Conservation (phyloP, 2,329 filamentous ascomycete species). For the Trichoderma brevicompactum region DNA sequence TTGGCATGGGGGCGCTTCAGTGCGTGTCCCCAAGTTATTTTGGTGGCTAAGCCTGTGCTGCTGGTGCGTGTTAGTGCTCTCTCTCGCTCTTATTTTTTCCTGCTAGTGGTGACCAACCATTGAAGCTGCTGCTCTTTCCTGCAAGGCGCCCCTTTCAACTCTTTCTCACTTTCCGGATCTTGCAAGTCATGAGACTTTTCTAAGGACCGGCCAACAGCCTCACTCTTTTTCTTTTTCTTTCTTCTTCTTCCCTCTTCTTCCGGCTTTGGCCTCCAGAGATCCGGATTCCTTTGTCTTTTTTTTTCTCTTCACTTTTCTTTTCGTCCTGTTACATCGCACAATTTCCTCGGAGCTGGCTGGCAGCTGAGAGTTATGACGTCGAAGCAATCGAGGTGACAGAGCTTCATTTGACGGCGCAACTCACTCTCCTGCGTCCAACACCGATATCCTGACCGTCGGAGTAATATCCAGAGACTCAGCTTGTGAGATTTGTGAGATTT, state of each 20-base stretch:
- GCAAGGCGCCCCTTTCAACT: constrained; percentile 21
- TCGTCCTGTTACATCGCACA: not conserved
- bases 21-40: not conserved
- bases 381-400: constrained; percentile 14
- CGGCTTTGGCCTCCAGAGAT: not conserved
- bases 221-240: not conserved
- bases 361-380: constrained; percentile 24
- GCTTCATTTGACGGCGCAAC: constrained; percentile 15
- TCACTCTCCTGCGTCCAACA: not conserved
- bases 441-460: not conserved
- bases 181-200: constrained; percentile 19
- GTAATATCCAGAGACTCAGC: not conserved
- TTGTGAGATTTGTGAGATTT: not conserved
- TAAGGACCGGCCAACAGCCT: constrained; percentile 9
- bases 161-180: constrained; percentile 15
- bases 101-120: constrained; percentile 1
- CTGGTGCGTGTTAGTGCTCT: not conserved
- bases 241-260: not conserved
- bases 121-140: constrained; percentile 21
- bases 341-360: constrained; percentile 1
- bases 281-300: not conserved
- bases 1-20: not conserved
- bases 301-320: not conserved
- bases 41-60: not conserved
- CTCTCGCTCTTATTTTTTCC: not conserved